A percentile compares a stretch with the other conserved stretches of the same genome.
phyloP scores from a whole-genome alignment of 2,329 filamentous ascomycete species.

The Ascocoryne sarcoides region DNA sequence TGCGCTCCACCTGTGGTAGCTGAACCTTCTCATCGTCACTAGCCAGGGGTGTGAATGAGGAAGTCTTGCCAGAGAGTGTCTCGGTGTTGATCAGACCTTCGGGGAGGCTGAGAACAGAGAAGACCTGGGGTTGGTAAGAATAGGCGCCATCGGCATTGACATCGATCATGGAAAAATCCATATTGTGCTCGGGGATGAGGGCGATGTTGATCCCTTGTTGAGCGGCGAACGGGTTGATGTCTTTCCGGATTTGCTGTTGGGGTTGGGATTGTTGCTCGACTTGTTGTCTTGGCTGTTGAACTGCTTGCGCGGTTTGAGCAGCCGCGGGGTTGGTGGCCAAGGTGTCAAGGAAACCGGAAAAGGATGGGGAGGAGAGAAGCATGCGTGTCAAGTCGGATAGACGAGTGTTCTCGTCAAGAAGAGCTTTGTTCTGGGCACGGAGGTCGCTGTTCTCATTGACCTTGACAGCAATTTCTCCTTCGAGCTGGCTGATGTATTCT shows the following conservation, averaged over 20 bases:
- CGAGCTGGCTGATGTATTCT: slow-evolving; percentile 97
- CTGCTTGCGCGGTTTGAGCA: slow-evolving; percentile 28
- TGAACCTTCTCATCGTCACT: slow-evolving; percentile 40
- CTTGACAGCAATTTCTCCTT: slow-evolving; percentile 78
- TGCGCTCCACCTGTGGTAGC: slow-evolving; percentile 38
- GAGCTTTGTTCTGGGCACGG: slow-evolving; percentile 68
- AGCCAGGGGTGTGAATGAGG: slow-evolving; percentile 37
- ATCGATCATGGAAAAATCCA: slow-evolving; percentile 67
- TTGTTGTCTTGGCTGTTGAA: slow-evolving; percentile 29
- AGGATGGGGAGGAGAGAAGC: slow-evolving; percentile 71
- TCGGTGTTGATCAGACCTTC: slow-evolving; percentile 46
- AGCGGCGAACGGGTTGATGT: slow-evolving; percentile 52
- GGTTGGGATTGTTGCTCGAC: slow-evolving; percentile 37
- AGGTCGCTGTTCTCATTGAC: slow-evolving; percentile 76
- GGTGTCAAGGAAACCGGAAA: slow-evolving; percentile 71
- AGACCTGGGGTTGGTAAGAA: slow-evolving; percentile 62
- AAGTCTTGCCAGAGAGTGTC: slow-evolving; percentile 62
- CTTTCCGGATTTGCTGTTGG: slow-evolving; percentile 51
- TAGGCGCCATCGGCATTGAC: slow-evolving; percentile 45
- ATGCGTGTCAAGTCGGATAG: slow-evolving; percentile 71
- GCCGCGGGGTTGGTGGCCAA: slow-evolving; percentile 51
- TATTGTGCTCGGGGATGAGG: slow-evolving; percentile 69
- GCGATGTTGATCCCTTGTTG: slow-evolving; percentile 66
- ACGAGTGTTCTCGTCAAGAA: slow-evolving; percentile 79
- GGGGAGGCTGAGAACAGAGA: slow-evolving; percentile 60